A percentile compares a stretch with the other conserved stretches of the same genome.
phyloP scores from a whole-genome alignment of 1,284 basidiomycete genomes.

The Polyporus tsugae region DNA sequence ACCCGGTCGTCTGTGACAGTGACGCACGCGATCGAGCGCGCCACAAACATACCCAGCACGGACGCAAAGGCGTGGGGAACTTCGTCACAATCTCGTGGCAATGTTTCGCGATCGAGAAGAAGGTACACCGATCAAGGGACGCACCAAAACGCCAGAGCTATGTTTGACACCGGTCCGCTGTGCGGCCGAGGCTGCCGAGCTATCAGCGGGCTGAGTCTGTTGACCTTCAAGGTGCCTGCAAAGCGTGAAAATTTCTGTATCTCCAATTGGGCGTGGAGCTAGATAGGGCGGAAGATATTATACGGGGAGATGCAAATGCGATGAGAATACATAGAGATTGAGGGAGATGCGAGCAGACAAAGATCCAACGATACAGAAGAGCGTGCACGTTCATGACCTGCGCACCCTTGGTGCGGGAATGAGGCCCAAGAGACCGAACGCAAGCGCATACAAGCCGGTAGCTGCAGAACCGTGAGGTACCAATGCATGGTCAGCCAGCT shows the following conservation, averaged over 20 bases:
- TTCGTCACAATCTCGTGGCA: slow-evolving; percentile 3
- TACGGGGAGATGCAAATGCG: not conserved
- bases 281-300: not conserved
- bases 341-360: slow-evolving; percentile 31
- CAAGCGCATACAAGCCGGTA: slow-evolving; percentile 70
- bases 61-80: not conserved
- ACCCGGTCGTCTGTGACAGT: not conserved
- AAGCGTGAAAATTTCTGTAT: not conserved
- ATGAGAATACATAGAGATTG: slow-evolving; percentile 13
- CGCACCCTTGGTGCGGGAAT: slow-evolving; percentile 61
- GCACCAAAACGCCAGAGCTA: not conserved
- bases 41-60: not conserved
- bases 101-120: not conserved
- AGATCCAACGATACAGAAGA: slow-evolving; percentile 37
- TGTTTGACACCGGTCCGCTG: slow-evolving; percentile 1
- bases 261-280: not conserved
- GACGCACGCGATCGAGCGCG: not conserved
- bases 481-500: not conserved
- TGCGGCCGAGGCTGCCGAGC: not conserved
- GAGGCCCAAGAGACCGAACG: slow-evolving; percentile 74
- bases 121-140: not conserved
- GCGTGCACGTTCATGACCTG: slow-evolving; percentile 29
- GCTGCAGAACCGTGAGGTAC: slow-evolving; percentile 47
- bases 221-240: not conserved
- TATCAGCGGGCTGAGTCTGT: not conserved